phyloP scores from a whole-genome alignment of 2,329 filamentous ascomycete genomes.

The Lanzia echinophila region DNA sequence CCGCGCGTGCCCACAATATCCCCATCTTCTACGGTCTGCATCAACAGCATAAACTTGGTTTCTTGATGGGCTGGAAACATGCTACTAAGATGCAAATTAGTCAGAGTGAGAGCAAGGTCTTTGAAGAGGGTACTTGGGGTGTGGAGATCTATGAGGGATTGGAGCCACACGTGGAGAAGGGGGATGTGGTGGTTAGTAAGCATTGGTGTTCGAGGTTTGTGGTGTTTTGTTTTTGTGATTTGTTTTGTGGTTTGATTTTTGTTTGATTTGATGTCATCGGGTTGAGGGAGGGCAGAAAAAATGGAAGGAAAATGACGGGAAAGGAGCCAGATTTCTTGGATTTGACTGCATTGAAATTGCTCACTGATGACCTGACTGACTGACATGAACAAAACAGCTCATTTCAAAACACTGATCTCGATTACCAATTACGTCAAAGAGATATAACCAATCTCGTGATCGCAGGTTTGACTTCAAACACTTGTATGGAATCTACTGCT shows the following conservation, averaged over 20 bases:
- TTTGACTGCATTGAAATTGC: too few relatives aligned
- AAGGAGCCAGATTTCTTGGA: background rate
- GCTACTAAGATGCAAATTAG: slow-evolving; percentile 17
- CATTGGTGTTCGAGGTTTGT: slow-evolving; percentile 31
- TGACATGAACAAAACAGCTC: slow-evolving; percentile 15
- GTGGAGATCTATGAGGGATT: slow-evolving; percentile 28
- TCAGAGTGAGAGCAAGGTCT: slow-evolving; percentile 18
- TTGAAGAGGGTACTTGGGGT: slow-evolving; percentile 29
- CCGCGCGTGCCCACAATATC: slow-evolving; percentile 23
- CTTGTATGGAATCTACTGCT: slow-evolving; percentile 32
- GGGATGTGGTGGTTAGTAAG: slow-evolving; percentile 29
- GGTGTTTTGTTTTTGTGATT: background rate
- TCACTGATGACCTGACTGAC: too few relatives aligned
- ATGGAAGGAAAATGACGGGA: too few relatives aligned
- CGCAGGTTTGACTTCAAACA: slow-evolving; percentile 30
- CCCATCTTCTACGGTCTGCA: slow-evolving; percentile 34
- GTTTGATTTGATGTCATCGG: too few relatives aligned
- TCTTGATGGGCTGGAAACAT: slow-evolving; percentile 28
- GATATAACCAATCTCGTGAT: slow-evolving; percentile 30
- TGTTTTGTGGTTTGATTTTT: background rate
- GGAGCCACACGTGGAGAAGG: slow-evolving; percentile 25
- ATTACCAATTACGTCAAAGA: slow-evolving; percentile 31
- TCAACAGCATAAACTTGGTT: slow-evolving; percentile 23
- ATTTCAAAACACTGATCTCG: slow-evolving; percentile 33
- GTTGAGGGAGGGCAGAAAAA: too few relatives aligned